phyloP scores from a whole-genome alignment of 805 yeast species.

The Kuraishia floccosa region DNA sequence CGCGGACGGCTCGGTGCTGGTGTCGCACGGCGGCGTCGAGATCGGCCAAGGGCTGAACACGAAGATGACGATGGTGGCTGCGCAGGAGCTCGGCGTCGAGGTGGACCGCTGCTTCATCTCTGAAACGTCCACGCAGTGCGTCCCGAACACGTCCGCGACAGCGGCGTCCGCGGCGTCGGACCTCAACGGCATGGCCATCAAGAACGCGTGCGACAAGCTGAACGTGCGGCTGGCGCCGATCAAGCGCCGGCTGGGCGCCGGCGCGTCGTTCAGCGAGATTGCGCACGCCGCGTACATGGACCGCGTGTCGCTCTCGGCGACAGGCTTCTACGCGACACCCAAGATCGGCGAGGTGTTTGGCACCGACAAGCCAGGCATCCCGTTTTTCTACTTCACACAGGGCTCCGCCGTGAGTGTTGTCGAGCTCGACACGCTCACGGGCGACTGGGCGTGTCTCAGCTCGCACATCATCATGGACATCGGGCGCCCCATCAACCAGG shows the following conservation, averaged over 20 bases:
- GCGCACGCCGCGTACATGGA: conserved; percentile 31
- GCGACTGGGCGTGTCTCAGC: conserved; percentile 31
- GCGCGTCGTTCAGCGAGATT: conserved; percentile 27
- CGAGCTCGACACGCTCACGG: conserved; percentile 35
- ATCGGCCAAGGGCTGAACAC: conserved; percentile 39
- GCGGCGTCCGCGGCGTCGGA: conserved; percentile 40
- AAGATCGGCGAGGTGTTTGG: conserved; percentile 31
- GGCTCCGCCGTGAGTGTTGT: conserved; percentile 30
- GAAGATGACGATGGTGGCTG: conserved; percentile 36
- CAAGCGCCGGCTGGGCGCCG: conserved; percentile 19
- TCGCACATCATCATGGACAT: conserved; percentile 35
- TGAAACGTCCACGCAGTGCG: conserved; percentile 34
- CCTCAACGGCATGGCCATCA: conserved; percentile 37
- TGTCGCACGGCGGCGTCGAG: conserved; percentile 38
- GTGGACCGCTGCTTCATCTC: conserved; percentile 27
- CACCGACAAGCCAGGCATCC: conserved; percentile 29
- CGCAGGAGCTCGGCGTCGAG: conserved; percentile 28
- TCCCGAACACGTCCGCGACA: conserved; percentile 35
- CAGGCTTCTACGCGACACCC: conserved; percentile 38
- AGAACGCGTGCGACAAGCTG: conserved; percentile 31
- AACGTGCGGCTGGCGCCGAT: conserved; percentile 28
- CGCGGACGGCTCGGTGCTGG: conserved; percentile 31
- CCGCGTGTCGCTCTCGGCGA: conserved; percentile 32
- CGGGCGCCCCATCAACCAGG: conserved; percentile 35
- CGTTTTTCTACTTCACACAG: conserved; percentile 34